Base-by-base conservation (phyloP, 1,139 yeast species). In the Pichia inconspicua region DNA sequence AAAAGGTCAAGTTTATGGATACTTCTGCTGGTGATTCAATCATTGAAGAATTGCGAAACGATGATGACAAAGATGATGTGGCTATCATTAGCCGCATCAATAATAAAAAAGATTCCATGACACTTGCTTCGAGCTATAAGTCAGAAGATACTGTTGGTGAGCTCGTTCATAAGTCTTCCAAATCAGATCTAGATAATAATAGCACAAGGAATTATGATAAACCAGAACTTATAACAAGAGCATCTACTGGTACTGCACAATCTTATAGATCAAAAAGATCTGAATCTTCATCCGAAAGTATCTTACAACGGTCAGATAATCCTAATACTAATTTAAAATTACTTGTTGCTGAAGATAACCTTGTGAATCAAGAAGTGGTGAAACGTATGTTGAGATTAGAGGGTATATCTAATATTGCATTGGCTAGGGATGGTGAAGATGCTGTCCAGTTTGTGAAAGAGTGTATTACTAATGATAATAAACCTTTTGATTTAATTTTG, bases 301-400 rank as follows among this genome's bases (percentile, higher is more conserved):
- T 47, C 2, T 7, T 41, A 11, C 28, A 28, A 12, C 38, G 25
- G 14, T 25, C 15, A 17, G 22, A 30, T 12, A 46, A 44, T 40
- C 41, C 40, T 9, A 46, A 45, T 17, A 25, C 31, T 30, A 31
- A 36, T 14, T 31, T 53, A 10, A 50, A 56, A 40, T 50, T 92
- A 25, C 72, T 92, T 50, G 90, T 92, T n/a, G 97, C 97, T 0
- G 98, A 92, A 61, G 98, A 92, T 62, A 92, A 92, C 58, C 70
- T 75, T 55, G 95, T 92, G 12, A 90, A 92, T 62, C 97, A 89
- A 63, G 95, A 88, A 63, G 96, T 92, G 32, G 84, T 89, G 58
- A 80, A 77, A 58, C 70, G 96, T 51, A 88, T 90, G 95, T 72
- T 92, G 51, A 75, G 75, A 49, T 69, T 87, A 22, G 96, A 89